These are phyloP conservation scores for Plasmodium chabaudi DNA, from an alignment of 169 alveolate genomes.

Conservation along the genomic window DNA sequence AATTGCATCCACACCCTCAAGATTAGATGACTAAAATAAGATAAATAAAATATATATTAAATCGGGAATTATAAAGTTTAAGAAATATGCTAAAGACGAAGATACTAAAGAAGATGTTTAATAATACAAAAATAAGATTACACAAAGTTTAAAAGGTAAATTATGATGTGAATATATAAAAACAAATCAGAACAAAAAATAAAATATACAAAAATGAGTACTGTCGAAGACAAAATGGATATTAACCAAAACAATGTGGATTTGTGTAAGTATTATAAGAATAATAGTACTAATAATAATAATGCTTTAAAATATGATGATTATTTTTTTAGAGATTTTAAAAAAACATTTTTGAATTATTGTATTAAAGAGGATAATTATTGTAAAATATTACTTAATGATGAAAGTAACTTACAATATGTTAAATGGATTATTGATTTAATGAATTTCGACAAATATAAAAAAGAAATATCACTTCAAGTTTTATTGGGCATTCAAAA, in stretches of 20 bases:
- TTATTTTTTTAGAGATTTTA: conserved; percentile 12
- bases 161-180: conserved; percentile 14
- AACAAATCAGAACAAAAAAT: conserved; percentile 24
- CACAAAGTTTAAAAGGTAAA: conserved; percentile 21
- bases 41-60: background rate
- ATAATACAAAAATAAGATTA: conserved; percentile 24
- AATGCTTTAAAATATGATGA: conserved; percentile 10
- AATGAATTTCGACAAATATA: conserved; percentile 20
- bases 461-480: background rate
- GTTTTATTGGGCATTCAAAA: conserved; percentile 7
- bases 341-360: background rate
- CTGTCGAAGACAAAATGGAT: conserved; percentile 39
- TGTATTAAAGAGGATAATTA: background rate
- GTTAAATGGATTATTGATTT: conserved; percentile 12
- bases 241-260: conserved; percentile 17
- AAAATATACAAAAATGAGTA: background rate
- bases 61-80: background rate
- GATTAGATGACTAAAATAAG: too few relatives aligned
- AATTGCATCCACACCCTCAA: background rate
- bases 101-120: conserved; percentile 28
- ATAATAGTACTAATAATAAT: conserved; percentile 8
- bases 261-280: conserved; percentile 17
- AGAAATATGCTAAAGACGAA: background rate
- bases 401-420: background rate
- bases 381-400: background rate